A percentile compares a stretch with the other conserved stretches of the same genome.
phyloP scores from a whole-genome alignment of 1,284 basidiomycete genomes.

The Ceratobasidium sp. region DNA sequence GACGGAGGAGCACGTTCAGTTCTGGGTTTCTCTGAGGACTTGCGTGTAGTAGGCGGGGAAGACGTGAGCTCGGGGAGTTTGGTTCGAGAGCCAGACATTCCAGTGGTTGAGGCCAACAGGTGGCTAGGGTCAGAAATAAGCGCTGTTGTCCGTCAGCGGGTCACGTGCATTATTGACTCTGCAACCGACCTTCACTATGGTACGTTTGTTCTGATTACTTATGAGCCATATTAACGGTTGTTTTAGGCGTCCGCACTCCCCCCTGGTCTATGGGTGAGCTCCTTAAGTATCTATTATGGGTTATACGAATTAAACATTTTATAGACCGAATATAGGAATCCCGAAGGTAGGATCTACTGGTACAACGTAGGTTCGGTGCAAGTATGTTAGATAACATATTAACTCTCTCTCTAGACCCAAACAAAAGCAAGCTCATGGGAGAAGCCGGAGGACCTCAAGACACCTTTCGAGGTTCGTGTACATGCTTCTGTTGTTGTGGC shows the following conservation, averaged over 20 bases:
- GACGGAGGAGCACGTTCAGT: background rate
- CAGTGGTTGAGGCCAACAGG: conserved; percentile 4
- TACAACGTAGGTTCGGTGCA: conserved; percentile 63
- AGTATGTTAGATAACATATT: background rate
- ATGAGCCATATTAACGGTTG: background rate
- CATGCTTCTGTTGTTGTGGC: conserved; percentile 22
- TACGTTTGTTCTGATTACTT: background rate
- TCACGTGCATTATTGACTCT: too few relatives aligned
- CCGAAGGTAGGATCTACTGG: conserved; percentile 87
- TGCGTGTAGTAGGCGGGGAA: background rate
- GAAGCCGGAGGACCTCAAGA: conserved; percentile 87
- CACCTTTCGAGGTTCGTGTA: conserved; percentile 87
- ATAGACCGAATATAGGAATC: conserved; percentile 63
- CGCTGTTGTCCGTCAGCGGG: background rate
- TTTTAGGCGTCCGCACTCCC: conserved; percentile 2
- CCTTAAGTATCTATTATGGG: background rate
- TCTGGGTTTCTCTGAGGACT: background rate
- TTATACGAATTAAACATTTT: background rate
- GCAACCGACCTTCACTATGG: conserved; percentile 14
- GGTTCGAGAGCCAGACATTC: too few relatives aligned
- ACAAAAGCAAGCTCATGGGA: conserved; percentile 87
- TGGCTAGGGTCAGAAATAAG: conserved; percentile 11
- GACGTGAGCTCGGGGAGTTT: background rate
- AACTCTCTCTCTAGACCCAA: conserved; percentile 55
- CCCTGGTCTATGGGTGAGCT: conserved; percentile 21